phyloP scores from a whole-genome alignment of 768 basidiomycete species.

The Tricholoma terreum region DNA sequence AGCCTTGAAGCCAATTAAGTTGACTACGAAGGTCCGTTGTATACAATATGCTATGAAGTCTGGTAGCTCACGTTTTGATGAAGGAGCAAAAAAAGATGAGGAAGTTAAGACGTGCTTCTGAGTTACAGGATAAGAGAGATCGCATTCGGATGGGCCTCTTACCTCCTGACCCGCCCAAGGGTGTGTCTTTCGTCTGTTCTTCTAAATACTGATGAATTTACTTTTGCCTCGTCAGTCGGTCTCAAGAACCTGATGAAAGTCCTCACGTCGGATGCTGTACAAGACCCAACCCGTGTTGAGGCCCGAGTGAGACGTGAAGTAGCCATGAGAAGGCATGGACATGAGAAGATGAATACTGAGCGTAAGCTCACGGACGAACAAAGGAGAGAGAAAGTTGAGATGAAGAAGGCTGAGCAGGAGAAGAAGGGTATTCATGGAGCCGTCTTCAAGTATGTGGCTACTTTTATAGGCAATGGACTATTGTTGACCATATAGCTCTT shows the following conservation, averaged over 20 bases:
- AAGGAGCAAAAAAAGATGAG: constrained; percentile 97
- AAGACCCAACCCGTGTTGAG: constrained; percentile 97
- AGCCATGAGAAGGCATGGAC: constrained; percentile 79
- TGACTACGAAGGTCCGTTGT: constrained; percentile 77
- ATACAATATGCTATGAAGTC: background rate
- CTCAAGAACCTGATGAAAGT: constrained; percentile 97
- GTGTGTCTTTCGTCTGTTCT: constrained; percentile 35
- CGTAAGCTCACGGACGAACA: constrained; percentile 93
- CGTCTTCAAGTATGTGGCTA: constrained; percentile 78
- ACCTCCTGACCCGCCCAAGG: constrained; percentile 94
- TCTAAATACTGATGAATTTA: background rate
- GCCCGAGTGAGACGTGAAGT: constrained; percentile 94
- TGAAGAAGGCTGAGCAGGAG: constrained; percentile 84
- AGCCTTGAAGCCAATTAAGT: constrained; percentile 79
- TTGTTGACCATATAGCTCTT: background rate
- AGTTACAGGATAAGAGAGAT: constrained; percentile 92
- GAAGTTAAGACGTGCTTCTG: constrained; percentile 81
- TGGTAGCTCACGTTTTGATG: constrained; percentile 13
- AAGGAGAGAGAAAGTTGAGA: constrained; percentile 80
- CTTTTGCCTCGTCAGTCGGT: constrained; percentile 54
- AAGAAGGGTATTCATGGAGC: constrained; percentile 79
- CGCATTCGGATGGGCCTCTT: constrained; percentile 93
- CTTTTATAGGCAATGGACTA: constrained; percentile 1
- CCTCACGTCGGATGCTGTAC: constrained; percentile 91
- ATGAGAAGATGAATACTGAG: constrained; percentile 92